Percentiles rank a stretch among this genome's conserved stretches.
Conservation (phyloP, 164 flowering plant species). For the Vitis cinerea region DNA sequence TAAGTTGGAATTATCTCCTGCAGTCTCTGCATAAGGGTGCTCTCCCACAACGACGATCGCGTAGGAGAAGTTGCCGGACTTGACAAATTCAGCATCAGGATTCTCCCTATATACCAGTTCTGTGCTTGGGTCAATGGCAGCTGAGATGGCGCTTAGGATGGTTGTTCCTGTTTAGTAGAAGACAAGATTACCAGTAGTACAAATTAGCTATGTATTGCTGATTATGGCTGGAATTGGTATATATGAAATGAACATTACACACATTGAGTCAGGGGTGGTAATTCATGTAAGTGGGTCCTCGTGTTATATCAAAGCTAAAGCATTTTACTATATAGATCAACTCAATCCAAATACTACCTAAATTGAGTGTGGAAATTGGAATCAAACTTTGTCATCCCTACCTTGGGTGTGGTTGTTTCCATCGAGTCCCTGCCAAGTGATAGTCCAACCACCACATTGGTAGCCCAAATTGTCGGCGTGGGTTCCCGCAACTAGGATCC, state of each 20-base stretch:
- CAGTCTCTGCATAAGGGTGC: slow-evolving; percentile 15
- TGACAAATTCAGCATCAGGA: slow-evolving; percentile 7
- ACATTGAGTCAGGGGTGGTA: too few species aligned
- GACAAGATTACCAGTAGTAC: neutral
- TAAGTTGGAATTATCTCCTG: slow-evolving; percentile 12
- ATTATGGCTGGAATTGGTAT: too few species aligned
- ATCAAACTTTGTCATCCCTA: neutral
- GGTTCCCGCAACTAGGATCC: slow-evolving; percentile 23
- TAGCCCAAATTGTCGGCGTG: slow-evolving; percentile 26
- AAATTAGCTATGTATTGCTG: too few species aligned
- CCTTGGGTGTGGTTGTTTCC: slow-evolving; percentile 18
- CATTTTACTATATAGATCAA: too few species aligned
- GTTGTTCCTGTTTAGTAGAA: slow-evolving; percentile 19
- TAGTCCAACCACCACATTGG: slow-evolving; percentile 32
- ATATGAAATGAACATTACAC: too few species aligned
- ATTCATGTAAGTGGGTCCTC: too few species aligned
- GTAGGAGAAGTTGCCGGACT: slow-evolving; percentile 8
- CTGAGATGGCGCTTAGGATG: slow-evolving; percentile 14
- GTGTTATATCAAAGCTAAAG: too few species aligned
- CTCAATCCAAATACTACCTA: neutral
- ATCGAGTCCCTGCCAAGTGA: slow-evolving; percentile 24
- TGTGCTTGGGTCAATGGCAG: slow-evolving; percentile 14
- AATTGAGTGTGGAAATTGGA: neutral
- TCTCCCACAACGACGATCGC: slow-evolving; percentile 19
- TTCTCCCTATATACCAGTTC: slow-evolving; percentile 8